These are phyloP conservation scores for Syzygium oleosum DNA, from an alignment of 345 rosid genomes.

Conservation along the genomic window DNA sequence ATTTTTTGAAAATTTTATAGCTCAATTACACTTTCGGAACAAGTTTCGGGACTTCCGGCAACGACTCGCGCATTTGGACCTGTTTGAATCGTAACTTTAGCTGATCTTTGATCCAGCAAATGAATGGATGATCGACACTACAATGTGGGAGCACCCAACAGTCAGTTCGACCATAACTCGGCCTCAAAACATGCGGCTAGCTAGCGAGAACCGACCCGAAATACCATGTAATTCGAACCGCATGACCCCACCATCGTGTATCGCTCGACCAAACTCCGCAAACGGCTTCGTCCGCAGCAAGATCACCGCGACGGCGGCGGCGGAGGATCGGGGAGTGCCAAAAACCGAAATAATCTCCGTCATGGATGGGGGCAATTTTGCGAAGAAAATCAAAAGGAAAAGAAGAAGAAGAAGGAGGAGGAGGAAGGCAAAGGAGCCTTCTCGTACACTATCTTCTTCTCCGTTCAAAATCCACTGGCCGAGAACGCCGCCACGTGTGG, in stretches of 20 bases:
- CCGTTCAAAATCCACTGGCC: not conserved
- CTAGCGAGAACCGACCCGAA: not conserved
- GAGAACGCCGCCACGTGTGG: not conserved
- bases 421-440: not conserved
- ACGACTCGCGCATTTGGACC: too few relatives aligned
- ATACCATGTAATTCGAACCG: not conserved
- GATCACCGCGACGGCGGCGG: rapidly evolving
- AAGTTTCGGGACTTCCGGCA: too few relatives aligned
- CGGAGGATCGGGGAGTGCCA: too few relatives aligned
- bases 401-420: rapidly evolving
- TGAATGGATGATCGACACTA: not conserved
- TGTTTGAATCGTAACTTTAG: too few relatives aligned
- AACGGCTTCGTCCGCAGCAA: rapidly evolving
- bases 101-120: too few relatives aligned
- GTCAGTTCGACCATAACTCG: not conserved
- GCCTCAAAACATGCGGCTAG: not conserved
- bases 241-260: rapidly evolving
- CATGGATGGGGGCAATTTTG: not conserved
- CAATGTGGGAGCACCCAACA: rapidly evolving
- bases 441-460: not conserved
- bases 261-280: not conserved
- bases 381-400: not conserved
- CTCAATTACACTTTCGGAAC: too few relatives aligned
- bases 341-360: not conserved
- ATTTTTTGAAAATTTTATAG: too few relatives aligned